A percentile compares a stretch with the other conserved stretches of the same genome.
phyloP scores from a whole-genome alignment of 192 early-diverging fungal genomes.

The Dissophora ornata region DNA sequence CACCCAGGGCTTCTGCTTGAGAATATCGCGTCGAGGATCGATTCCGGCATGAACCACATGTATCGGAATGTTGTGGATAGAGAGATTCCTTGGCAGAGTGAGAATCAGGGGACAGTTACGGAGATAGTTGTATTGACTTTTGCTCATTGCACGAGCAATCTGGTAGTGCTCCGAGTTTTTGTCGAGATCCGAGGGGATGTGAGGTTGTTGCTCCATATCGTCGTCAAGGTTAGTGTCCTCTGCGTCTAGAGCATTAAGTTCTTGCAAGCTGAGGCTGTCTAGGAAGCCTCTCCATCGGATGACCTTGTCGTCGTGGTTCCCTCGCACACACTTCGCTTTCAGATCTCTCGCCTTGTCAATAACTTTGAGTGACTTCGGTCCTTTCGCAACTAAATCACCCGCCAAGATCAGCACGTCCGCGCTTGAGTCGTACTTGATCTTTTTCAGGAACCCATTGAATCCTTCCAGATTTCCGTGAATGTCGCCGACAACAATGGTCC shows the following conservation, averaged over 20 bases:
- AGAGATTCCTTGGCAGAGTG: conserved; percentile 32
- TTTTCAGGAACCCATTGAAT: conserved; percentile 63
- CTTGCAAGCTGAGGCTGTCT: conserved; percentile 37
- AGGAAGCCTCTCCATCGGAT: conserved; percentile 67
- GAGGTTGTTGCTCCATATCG: conserved; percentile 21
- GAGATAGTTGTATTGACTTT: conserved; percentile 64
- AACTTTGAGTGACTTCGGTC: conserved; percentile 69
- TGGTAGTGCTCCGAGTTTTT: conserved; percentile 54
- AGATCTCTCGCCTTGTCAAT: conserved; percentile 61
- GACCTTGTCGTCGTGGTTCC: conserved; percentile 82
- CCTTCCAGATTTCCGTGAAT: conserved; percentile 72
- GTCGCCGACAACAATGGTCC: conserved; percentile 78
- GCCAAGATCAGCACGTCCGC: conserved; percentile 72
- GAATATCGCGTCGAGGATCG: conserved; percentile 59
- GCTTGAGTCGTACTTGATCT: conserved; percentile 45
- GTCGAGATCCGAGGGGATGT: conserved; percentile 39
- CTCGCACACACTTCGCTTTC: conserved; percentile 67
- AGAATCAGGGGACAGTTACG: conserved; percentile 66
- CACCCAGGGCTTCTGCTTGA: conserved; percentile 65
- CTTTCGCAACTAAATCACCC: conserved; percentile 76
- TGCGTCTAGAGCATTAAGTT: conserved; percentile 9
- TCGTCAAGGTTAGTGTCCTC: conserved; percentile 9
- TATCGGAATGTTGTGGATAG: conserved; percentile 47
- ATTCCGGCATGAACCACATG: conserved; percentile 79
- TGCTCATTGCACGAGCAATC: conserved; percentile 36